Percentiles rank a stretch among this genome's conserved stretches.
These are phyloP conservation scores for Exutisphaerella laricina DNA, from an alignment of 2,329 filamentous ascomycete species.

Conservation along the genomic window DNA sequence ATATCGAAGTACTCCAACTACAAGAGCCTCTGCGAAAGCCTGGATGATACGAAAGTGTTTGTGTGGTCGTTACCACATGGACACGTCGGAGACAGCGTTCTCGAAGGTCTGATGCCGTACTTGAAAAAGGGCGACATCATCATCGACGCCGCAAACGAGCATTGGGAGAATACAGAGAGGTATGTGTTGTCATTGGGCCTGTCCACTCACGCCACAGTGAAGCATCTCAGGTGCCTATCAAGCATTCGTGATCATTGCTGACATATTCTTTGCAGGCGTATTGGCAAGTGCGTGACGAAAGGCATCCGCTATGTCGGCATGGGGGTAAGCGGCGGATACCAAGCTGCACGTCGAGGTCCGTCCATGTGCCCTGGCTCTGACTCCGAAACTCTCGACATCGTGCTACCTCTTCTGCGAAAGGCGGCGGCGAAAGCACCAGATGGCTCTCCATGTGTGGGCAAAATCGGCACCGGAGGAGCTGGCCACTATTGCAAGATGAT, in stretches of 20 bases:
- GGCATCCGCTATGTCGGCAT: slow-evolving; percentile 63
- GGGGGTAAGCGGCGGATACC: slow-evolving; percentile 65
- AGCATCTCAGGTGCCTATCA: no score
- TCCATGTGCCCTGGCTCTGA: slow-evolving; percentile 63
- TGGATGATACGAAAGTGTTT: slow-evolving; percentile 38
- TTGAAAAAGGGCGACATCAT: slow-evolving; percentile 60
- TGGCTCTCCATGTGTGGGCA: slow-evolving; percentile 55
- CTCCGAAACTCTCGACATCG: slow-evolving; percentile 50
- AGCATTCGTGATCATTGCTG: no score
- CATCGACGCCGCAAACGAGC: slow-evolving; percentile 63
- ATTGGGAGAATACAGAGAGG: slow-evolving; percentile 60
- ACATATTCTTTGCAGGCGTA: no score
- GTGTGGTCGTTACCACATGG: slow-evolving; percentile 35
- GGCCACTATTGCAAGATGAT: slow-evolving; percentile 74
- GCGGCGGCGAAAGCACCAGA: slow-evolving; percentile 58
- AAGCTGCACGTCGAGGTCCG: slow-evolving; percentile 59
- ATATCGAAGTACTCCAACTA: slow-evolving; percentile 44
- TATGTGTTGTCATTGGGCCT: no score
- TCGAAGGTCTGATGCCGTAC: slow-evolving; percentile 45
- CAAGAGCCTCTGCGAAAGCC: slow-evolving; percentile 45
- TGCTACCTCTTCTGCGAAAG: slow-evolving; percentile 56
- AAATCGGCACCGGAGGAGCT: slow-evolving; percentile 56
- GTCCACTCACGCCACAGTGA: no score
- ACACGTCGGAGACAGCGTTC: slow-evolving; percentile 43
- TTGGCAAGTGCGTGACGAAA: slow-evolving; percentile 50